Evolutionary conservation across 345 rosid species (phyloP), one percentile per base, ranked within the genome.

Genomic region (Psidium friedrichsthalianum): DNA sequence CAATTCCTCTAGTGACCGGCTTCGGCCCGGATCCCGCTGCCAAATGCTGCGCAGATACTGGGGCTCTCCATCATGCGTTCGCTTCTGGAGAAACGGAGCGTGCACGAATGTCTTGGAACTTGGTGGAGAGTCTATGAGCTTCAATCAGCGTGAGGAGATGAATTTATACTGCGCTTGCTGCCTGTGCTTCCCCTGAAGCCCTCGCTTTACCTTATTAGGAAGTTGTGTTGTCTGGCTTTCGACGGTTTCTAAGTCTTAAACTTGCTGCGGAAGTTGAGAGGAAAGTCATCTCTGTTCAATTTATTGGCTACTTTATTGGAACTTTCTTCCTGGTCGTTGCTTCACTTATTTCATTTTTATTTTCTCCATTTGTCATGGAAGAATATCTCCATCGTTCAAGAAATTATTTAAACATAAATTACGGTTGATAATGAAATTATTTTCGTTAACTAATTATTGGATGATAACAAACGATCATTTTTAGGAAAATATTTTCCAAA

Each of bases 311-410:
- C 51, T 49, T 49, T 49, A 10, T 49, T 49, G 51, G 51, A 49
- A 10, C 51, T 49, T 49, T 49, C 51, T 49, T 1, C 51, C 11
- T 10, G 51, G 3, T 49, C 51, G 51, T 49, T 9, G 11, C 51
- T 49, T 49, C 51, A 32, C 11, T 64, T 16, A 64, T 32, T 2
- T 15, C 20, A 1, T 32, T 51, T 8, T 29, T 64, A 64, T 32
- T 32, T 64, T 64, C 44, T 64, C 78, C 78, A 64, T 49, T 49
- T 47, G 10, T 49, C 51, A 2, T 0, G 0, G 1, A n/a, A 58
- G n/a, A 53, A 53, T 14, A n/a, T 0, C 0, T 1, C 13, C 8
- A 5, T 12, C 27, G 0, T n/a, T n/a, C 8, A n/a, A 0, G 6
- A 58, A n/a, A 2, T 2, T n/a, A 25, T 58, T 3, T 58, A n/a